Evolutionary conservation across 148 eudicot species (phyloP).

Genomic region (Rhododendron henanense): DNA sequence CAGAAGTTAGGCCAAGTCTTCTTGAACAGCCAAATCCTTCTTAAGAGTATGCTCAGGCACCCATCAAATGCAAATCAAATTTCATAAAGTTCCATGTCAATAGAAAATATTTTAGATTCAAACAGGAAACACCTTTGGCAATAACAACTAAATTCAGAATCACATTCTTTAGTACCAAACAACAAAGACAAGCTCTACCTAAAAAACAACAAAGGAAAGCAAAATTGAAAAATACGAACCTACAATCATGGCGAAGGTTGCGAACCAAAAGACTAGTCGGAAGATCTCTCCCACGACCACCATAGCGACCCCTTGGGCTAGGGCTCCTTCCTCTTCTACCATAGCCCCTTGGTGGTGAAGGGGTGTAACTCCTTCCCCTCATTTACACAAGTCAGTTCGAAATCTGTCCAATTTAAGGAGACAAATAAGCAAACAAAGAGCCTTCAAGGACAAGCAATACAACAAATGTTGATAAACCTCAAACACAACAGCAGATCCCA

Average conservation of each 20-base stretch:
- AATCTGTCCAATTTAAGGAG: neutral
- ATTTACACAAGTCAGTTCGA: constrained; percentile 18
- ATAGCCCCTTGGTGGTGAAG: constrained; percentile 88
- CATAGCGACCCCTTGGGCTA: constrained; percentile 76
- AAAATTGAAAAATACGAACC: constrained; percentile 34
- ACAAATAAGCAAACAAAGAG: neutral
- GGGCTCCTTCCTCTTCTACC: constrained; percentile 82
- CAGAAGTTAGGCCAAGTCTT: neutral
- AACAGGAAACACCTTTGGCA: neutral
- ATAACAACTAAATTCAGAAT: neutral
- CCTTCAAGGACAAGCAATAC: neutral
- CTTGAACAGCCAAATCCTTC: neutral
- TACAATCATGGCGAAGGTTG: constrained; percentile 94
- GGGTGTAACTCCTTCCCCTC: constrained; percentile 93
- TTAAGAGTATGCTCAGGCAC: neutral
- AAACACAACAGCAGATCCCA: neutral
- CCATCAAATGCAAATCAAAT: neutral
- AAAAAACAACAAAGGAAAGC: neutral
- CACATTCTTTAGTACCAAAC: neutral
- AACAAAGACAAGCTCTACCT: neutral
- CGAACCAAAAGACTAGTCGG: constrained; percentile 94
- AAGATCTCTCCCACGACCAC: constrained; percentile 69
- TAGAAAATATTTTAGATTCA: neutral
- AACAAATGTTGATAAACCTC: too few species aligned
- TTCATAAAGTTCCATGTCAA: neutral